These are phyloP conservation scores for Leishmania tropica DNA, from an alignment of 208 protist species.

Conservation along the genomic window DNA sequence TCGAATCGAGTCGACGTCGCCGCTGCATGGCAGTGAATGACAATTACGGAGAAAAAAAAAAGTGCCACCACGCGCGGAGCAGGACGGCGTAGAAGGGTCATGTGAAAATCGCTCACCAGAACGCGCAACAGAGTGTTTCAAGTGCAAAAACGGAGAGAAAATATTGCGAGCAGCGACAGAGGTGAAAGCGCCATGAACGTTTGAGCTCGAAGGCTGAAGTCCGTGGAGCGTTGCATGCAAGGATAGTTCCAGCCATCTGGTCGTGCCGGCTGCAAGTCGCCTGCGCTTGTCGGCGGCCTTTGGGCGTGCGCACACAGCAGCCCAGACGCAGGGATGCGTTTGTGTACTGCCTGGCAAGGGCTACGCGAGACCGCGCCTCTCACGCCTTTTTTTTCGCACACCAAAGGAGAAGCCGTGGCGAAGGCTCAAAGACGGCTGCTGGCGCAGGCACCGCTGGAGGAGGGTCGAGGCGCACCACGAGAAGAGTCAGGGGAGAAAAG, in stretches of 20 bases:
- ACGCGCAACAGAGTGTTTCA: background rate
- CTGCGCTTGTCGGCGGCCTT: background rate
- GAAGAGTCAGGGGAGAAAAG: background rate
- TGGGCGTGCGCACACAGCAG: background rate
- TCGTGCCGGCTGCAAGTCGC: background rate
- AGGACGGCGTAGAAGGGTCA: background rate
- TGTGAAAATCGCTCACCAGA: background rate
- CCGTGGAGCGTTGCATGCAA: background rate
- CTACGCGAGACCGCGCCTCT: background rate
- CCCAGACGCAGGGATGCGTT: background rate
- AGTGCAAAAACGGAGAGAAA: background rate
- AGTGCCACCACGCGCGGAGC: background rate
- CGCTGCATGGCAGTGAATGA: background rate
- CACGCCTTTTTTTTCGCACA: background rate
- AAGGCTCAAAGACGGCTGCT: background rate
- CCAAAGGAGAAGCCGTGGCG: background rate
- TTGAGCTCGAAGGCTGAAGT: background rate
- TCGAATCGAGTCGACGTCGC: background rate
- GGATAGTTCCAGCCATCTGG: background rate
- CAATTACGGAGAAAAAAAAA: background rate
- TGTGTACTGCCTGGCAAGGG: background rate
- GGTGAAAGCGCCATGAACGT: background rate
- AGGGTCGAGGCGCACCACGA: background rate
- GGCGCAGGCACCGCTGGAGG: background rate
- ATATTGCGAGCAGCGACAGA: background rate